Percentiles rank a stretch among this genome's conserved stretches.
phyloP scores from a whole-genome alignment of 2,329 filamentous ascomycete genomes.

The Blastomyces parvus region DNA sequence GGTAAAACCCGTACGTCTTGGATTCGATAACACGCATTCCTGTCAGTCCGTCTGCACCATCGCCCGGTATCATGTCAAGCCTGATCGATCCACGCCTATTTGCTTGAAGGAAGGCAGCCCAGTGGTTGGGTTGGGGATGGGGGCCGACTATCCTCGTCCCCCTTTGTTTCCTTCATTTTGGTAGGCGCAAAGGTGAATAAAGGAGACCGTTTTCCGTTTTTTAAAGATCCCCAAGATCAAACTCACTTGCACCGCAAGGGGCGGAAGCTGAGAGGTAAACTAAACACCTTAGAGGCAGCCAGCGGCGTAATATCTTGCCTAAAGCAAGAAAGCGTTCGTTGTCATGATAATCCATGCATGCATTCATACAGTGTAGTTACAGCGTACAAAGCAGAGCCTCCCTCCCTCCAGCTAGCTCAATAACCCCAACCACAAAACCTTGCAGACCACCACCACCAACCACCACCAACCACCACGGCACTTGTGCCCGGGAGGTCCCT shows the following conservation, averaged over 20 bases:
- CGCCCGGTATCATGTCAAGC: slow-evolving; percentile 4
- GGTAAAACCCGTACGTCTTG: neutral
- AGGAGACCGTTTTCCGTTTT: neutral
- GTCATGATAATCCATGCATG: no score
- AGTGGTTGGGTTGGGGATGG: slow-evolving; percentile 6
- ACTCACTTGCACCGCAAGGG: neutral
- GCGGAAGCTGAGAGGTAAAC: no score
- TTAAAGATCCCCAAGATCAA: neutral
- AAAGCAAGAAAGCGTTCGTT: no score
- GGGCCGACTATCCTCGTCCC: neutral
- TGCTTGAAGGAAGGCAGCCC: slow-evolving; percentile 4
- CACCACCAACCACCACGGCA: no score
- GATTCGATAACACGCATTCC: neutral
- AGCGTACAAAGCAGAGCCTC: no score
- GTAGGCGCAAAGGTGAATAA: slow-evolving; percentile 5
- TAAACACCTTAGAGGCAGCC: no score
- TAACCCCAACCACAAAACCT: no score
- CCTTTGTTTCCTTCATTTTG: neutral
- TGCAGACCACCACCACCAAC: no score
- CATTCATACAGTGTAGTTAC: no score
- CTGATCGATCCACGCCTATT: neutral
- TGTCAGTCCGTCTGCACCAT: slow-evolving; percentile 5
- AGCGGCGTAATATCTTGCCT: no score
- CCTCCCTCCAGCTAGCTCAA: no score
- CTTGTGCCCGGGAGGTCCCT: no score